Conservation (phyloP, 441 rosid genomes). For the Adansonia madagascariensis region DNA sequence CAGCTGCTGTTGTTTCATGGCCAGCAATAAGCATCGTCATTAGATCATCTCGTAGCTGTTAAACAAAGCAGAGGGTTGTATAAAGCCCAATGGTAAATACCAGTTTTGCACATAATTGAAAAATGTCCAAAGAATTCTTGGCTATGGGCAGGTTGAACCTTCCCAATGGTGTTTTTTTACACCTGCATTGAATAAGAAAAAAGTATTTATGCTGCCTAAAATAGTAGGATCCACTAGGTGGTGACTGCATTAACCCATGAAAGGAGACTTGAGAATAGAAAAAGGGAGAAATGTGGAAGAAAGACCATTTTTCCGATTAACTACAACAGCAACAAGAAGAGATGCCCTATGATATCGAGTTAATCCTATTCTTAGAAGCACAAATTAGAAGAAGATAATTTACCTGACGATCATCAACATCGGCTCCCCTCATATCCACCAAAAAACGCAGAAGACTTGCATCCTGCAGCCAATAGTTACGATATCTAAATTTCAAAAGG, state of each 20-base stretch:
- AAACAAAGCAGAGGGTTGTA: slow-evolving; percentile 13
- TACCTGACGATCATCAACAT: slow-evolving; percentile 87
- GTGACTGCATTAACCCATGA: background rate
- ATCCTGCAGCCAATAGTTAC: slow-evolving; percentile 59
- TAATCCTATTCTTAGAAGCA: slow-evolving; percentile 15
- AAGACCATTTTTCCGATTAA: background rate
- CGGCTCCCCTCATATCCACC: slow-evolving; percentile 93
- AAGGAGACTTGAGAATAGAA: background rate
- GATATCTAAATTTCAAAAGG: slow-evolving; percentile 24
- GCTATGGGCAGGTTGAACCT: slow-evolving; percentile 1
- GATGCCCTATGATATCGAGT: background rate
- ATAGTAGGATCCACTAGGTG: slow-evolving; percentile 10
- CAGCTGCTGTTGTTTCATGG: slow-evolving; percentile 97
- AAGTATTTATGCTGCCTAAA: background rate
- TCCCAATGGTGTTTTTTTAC: background rate
- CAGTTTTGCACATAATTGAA: background rate
- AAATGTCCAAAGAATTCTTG: background rate
- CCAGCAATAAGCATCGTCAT: slow-evolving; percentile 98
- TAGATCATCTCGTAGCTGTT: slow-evolving; percentile 88
- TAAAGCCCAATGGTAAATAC: background rate
- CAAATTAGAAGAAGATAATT: slow-evolving; percentile 24
- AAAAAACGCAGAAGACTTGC: slow-evolving; percentile 90
- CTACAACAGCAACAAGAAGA: background rate
- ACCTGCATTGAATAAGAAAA: background rate
- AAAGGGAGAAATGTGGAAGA: background rate